Evolutionary conservation across 106 monocot genomes (phyloP).

Genomic region (Triglochin maritima): DNA sequence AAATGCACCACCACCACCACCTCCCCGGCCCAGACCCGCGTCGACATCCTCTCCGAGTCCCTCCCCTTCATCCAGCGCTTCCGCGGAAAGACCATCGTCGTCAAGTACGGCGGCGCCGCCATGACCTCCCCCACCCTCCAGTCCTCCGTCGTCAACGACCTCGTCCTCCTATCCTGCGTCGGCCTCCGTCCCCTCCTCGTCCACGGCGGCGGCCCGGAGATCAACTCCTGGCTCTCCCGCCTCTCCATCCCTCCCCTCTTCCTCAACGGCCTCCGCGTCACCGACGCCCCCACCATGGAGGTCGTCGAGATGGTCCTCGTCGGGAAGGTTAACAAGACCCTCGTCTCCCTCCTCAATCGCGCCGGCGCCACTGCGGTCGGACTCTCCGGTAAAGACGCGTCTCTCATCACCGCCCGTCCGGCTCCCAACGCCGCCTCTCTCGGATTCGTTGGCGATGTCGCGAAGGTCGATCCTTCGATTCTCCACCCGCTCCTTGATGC

Average conservation of each 20-base stretch:
- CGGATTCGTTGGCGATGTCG: slow-evolving; percentile 87
- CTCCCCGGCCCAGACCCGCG: slow-evolving; percentile 37
- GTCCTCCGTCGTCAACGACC: slow-evolving; percentile 62
- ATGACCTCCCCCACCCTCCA: slow-evolving; percentile 63
- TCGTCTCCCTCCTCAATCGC: slow-evolving; percentile 71
- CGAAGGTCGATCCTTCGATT: slow-evolving; percentile 54
- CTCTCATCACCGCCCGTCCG: slow-evolving; percentile 66
- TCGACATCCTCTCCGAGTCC: slow-evolving; percentile 85
- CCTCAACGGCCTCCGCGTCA: slow-evolving; percentile 83
- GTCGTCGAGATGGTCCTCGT: slow-evolving; percentile 96
- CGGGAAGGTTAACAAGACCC: slow-evolving; percentile 82
- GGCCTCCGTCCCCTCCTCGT: slow-evolving; percentile 78
- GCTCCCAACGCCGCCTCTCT: slow-evolving; percentile 46
- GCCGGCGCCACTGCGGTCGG: slow-evolving; percentile 81
- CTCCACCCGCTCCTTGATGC: slow-evolving; percentile 37
- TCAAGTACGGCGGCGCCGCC: slow-evolving; percentile 95
- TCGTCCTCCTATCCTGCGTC: slow-evolving; percentile 86
- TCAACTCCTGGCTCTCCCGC: slow-evolving; percentile 64
- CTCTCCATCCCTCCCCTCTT: slow-evolving; percentile 61
- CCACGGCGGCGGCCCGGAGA: slow-evolving; percentile 92
- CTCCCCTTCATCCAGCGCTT: slow-evolving; percentile 91
- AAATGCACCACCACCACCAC: neutral
- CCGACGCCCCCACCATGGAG: slow-evolving; percentile 88
- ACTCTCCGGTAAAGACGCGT: slow-evolving; percentile 75
- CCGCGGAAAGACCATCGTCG: slow-evolving; percentile 81